Conservation (phyloP, 352 stramenopile species). For the Globisporangium megalacanthum region DNA sequence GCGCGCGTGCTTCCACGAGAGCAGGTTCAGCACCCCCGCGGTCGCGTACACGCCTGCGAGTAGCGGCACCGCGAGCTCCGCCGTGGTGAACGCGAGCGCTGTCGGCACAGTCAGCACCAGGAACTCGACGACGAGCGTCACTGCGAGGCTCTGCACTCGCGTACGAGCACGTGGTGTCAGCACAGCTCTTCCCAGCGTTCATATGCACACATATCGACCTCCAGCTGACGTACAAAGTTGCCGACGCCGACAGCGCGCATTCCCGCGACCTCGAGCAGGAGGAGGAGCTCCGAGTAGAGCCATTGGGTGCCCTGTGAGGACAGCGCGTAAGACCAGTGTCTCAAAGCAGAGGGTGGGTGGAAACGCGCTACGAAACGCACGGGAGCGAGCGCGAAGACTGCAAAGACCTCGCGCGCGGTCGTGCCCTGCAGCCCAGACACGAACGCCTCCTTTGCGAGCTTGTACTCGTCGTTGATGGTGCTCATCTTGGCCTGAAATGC, state of each 20-base stretch:
- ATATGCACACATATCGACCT: background rate
- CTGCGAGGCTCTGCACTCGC: slow-evolving; percentile 31
- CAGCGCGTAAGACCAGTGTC: background rate
- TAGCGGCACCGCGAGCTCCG: slow-evolving; percentile 52
- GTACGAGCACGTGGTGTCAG: background rate
- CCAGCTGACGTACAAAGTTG: slow-evolving; percentile 34
- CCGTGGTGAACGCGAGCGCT: slow-evolving; percentile 67
- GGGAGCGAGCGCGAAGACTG: slow-evolving; percentile 69
- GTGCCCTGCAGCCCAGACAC: slow-evolving; percentile 66
- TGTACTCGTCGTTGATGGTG: slow-evolving; percentile 63
- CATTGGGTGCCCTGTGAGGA: slow-evolving; percentile 50
- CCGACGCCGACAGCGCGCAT: slow-evolving; percentile 41
- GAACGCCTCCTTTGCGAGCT: slow-evolving; percentile 81
- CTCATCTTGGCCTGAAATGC: slow-evolving; percentile 16
- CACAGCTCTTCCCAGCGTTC: background rate
- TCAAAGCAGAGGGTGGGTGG: too few relatives aligned
- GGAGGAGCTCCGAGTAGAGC: slow-evolving; percentile 79
- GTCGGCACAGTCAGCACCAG: slow-evolving; percentile 57
- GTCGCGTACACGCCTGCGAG: slow-evolving; percentile 52
- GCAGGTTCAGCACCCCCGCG: slow-evolving; percentile 35
- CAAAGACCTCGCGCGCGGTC: slow-evolving; percentile 62
- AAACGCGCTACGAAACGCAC: slow-evolving; percentile 20
- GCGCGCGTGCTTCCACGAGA: slow-evolving; percentile 74
- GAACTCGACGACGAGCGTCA: slow-evolving; percentile 68
- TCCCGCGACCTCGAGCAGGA: slow-evolving; percentile 65